Percentiles rank a stretch among this genome's conserved stretches.
phyloP scores from a whole-genome alignment of 352 stramenopile genomes.

The Globisporangium spinosum region DNA sequence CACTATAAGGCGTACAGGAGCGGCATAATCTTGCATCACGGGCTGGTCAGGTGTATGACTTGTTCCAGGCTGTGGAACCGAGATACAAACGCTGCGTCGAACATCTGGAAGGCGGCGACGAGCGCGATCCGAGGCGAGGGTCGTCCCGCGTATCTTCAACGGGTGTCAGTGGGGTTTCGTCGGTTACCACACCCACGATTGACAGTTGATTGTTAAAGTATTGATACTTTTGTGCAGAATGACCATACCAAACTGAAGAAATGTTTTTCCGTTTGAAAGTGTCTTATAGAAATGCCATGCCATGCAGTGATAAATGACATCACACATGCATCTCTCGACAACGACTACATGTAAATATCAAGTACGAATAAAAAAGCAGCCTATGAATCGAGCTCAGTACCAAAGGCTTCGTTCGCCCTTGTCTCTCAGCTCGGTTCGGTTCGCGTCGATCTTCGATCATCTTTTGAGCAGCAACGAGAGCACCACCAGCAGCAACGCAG shows the following conservation, averaged over 20 bases:
- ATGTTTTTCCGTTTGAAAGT: background rate
- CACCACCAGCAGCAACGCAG: background rate
- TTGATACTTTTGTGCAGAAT: background rate
- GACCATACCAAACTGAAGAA: background rate
- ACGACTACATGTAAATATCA: background rate
- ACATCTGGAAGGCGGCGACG: too few species aligned
- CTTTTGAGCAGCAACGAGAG: background rate
- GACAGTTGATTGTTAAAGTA: too few species aligned
- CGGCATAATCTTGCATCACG: too few species aligned
- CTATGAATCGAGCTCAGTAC: background rate
- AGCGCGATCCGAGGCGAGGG: too few species aligned
- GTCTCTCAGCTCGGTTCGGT: background rate
- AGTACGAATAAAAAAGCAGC: background rate
- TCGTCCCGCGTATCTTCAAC: too few species aligned
- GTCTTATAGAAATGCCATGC: background rate
- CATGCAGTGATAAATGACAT: background rate
- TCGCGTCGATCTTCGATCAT: background rate
- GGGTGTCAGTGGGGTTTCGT: too few species aligned
- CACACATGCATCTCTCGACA: background rate
- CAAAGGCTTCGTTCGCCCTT: background rate
- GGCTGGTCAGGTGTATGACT: too few species aligned
- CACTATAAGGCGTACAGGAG: too few species aligned
- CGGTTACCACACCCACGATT: too few species aligned
- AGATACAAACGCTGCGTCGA: too few species aligned
- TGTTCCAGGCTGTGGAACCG: too few species aligned